These are phyloP conservation scores for Neofusicoccum parvum DNA, from an alignment of 2,329 filamentous ascomycete species.

Conservation along the genomic window DNA sequence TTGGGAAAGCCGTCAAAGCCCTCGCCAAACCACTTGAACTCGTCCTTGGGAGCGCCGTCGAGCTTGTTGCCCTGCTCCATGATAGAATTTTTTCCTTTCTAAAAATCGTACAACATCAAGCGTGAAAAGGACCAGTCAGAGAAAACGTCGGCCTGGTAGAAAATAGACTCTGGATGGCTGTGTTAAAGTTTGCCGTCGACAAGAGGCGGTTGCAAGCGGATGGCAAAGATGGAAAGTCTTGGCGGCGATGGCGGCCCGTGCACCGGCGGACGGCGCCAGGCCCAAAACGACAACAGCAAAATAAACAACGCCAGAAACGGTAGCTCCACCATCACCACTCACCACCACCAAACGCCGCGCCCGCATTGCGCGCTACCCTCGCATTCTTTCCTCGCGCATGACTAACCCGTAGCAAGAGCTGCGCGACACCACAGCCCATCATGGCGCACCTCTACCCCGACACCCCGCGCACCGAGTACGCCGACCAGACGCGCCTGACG, in stretches of 20 bases:
- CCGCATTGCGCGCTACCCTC: neutral
- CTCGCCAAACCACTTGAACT: slow-evolving; percentile 66
- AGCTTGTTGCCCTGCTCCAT: slow-evolving; percentile 8
- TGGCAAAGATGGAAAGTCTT: slow-evolving; percentile 14
- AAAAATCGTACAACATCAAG: neutral
- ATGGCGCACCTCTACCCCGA: slow-evolving; percentile 63
- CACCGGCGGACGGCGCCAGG: slow-evolving; percentile 23
- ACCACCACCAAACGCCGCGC: slow-evolving; percentile 1
- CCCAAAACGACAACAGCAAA: slow-evolving; percentile 19
- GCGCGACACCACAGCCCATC: slow-evolving; percentile 23
- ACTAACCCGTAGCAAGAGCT: slow-evolving; percentile 9
- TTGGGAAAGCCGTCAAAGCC: slow-evolving; percentile 68
- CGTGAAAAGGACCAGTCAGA: too few species aligned
- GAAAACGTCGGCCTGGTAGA: too few species aligned
- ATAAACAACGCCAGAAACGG: slow-evolving; percentile 14
- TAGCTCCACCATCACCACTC: slow-evolving; percentile 6
- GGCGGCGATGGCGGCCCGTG: slow-evolving; percentile 24
- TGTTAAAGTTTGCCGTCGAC: too few species aligned
- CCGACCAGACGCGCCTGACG: slow-evolving; percentile 79
- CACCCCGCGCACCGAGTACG: slow-evolving; percentile 78
- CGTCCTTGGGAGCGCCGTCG: slow-evolving; percentile 44
- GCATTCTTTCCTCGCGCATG: slow-evolving; percentile 17
- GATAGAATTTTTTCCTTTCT: neutral
- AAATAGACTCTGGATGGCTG: too few species aligned
- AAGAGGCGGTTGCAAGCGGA: neutral